phyloP scores from a whole-genome alignment of 768 basidiomycete species.

The Leucocoprinus sp. region DNA sequence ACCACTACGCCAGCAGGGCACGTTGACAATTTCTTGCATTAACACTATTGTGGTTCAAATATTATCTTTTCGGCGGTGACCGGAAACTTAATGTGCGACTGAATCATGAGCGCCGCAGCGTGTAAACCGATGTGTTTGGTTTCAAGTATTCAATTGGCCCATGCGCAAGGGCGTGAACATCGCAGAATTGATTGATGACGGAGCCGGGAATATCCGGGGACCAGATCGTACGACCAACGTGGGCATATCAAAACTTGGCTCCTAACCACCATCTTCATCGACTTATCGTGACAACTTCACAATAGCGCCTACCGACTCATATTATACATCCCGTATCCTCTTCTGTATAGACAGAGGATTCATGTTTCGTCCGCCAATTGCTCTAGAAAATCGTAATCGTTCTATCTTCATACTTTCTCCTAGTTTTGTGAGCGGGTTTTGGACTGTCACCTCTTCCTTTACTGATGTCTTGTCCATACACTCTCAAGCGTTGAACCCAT shows the following conservation, averaged over 20 bases:
- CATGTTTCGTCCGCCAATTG: slow-evolving; percentile 89
- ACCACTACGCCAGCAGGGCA: slow-evolving; percentile 32
- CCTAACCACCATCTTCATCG: slow-evolving; percentile 9
- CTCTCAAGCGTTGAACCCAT: slow-evolving; percentile 46
- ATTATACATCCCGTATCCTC: slow-evolving; percentile 31
- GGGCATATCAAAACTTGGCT: slow-evolving; percentile 9
- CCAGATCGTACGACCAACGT: slow-evolving; percentile 7
- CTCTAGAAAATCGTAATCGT: slow-evolving; percentile 60
- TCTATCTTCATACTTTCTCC: slow-evolving; percentile 40
- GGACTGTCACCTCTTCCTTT: too few relatives aligned
- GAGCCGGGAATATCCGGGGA: slow-evolving; percentile 1
- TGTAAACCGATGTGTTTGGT: too few relatives aligned
- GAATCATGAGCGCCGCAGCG: too few relatives aligned
- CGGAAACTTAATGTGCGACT: neutral
- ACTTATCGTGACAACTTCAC: slow-evolving; percentile 37
- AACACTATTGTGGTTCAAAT: neutral
- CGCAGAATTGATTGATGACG: neutral
- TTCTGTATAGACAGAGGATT: slow-evolving; percentile 76
- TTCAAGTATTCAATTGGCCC: neutral
- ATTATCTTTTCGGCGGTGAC: neutral
- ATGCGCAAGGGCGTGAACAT: neutral
- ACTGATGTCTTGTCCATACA: neutral
- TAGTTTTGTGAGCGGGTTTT: slow-evolving; percentile 41
- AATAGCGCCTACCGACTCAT: slow-evolving; percentile 52
- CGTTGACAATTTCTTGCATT: neutral